Evolutionary conservation across 805 yeast genomes (phyloP).

Genomic region (Schwanniomyces polymorphus): DNA sequence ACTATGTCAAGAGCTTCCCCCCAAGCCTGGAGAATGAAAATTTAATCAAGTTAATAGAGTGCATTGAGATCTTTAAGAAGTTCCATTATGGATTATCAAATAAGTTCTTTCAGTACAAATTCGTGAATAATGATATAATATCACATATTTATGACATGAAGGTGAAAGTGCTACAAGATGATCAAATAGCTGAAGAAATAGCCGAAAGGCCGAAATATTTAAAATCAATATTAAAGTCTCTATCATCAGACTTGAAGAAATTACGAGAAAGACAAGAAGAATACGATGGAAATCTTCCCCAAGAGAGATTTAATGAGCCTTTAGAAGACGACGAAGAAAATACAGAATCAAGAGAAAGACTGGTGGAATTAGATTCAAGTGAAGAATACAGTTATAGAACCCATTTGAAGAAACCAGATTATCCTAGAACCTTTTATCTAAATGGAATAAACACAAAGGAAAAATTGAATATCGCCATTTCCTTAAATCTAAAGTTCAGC

Average conservation of each 20-base stretch:
- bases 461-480: conserved; percentile 6
- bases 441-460: conserved; percentile 11
- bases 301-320: neutral
- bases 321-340: neutral
- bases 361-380: neutral
- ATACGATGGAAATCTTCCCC: conserved; percentile 1
- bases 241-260: conserved; percentile 3
- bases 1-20: conserved; percentile 8
- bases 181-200: conserved; percentile 2
- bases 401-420: conserved; percentile 3
- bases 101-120: conserved; percentile 10
- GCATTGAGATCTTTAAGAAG: conserved; percentile 6
- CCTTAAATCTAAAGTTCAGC: conserved; percentile 7
- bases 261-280: neutral
- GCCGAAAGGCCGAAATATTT: conserved; percentile 5
- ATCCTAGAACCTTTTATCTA: conserved; percentile 8
- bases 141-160: neutral
- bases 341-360: neutral
- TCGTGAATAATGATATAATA: conserved; percentile 10
- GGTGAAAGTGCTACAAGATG: conserved; percentile 2
- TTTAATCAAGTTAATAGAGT: conserved; percentile 2
- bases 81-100: conserved; percentile 5
- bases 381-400: conserved; percentile 3
- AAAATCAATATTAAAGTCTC: neutral
- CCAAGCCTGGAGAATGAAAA: conserved; percentile 4